These are phyloP conservation scores for Auriscalpium orientale DNA, from an alignment of 768 basidiomycete species.

Conservation along the genomic window DNA sequence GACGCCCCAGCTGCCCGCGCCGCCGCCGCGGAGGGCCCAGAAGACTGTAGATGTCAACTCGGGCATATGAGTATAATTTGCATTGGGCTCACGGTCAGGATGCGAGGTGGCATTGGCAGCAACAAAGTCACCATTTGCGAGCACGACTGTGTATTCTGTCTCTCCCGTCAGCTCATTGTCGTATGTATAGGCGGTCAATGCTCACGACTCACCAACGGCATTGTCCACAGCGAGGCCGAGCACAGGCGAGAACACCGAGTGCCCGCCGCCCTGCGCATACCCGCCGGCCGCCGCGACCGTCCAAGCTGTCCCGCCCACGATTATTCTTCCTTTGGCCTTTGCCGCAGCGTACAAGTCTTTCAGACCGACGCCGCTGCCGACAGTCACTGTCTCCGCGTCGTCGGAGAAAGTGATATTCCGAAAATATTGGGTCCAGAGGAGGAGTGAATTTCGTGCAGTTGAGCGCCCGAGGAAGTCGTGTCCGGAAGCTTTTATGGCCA, in stretches of 20 bases:
- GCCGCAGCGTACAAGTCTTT: slow-evolving; percentile 10
- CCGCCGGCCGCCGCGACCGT: slow-evolving; percentile 18
- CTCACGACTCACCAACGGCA: slow-evolving; percentile 12
- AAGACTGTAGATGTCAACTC: background rate
- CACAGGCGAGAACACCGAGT: slow-evolving; percentile 16
- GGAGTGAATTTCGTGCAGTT: slow-evolving; percentile 30
- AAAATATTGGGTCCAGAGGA: slow-evolving; percentile 35
- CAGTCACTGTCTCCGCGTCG: slow-evolving; percentile 19
- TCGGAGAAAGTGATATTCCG: slow-evolving; percentile 26
- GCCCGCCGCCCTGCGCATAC: slow-evolving; percentile 20
- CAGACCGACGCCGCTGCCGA: slow-evolving; percentile 18
- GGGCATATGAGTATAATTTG: background rate
- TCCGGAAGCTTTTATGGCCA: slow-evolving; percentile 26
- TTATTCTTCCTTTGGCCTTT: slow-evolving; percentile 12
- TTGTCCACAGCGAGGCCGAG: slow-evolving; percentile 21
- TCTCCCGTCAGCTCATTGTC: background rate
- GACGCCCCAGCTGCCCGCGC: slow-evolving; percentile 30
- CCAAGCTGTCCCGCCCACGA: slow-evolving; percentile 17
- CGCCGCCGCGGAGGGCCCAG: slow-evolving; percentile 5
- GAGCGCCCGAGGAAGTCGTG: slow-evolving; percentile 41
- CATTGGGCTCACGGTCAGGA: background rate
- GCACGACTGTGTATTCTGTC: slow-evolving; percentile 1
- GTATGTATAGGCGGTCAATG: background rate
- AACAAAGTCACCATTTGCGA: slow-evolving; percentile 4
- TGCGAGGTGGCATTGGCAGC: slow-evolving; percentile 1